Base-by-base conservation (phyloP, 148 eudicot species). In the Amaranthus palmeri region DNA sequence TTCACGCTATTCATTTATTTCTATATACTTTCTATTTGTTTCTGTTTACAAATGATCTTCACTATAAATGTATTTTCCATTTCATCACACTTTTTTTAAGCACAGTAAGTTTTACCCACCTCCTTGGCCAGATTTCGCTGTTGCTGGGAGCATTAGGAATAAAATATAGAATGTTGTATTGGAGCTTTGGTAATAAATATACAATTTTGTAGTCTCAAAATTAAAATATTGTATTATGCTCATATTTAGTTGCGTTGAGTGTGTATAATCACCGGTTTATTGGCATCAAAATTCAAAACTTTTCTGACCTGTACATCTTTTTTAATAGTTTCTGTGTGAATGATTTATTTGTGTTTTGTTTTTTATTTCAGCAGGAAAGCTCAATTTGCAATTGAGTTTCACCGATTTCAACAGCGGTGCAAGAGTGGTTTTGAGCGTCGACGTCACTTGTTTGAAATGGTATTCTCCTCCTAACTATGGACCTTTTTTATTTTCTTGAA, bases 371-470 rank as follows among this genome's bases (percentile, higher is more conserved):
- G 98, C 42, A 65, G 88, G 79, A 76, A 78, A 72, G 70, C 98
- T 93, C 81, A 81, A 86, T 83, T 79, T 93, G 72, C 83, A 74
- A 67, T 81, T 93, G 57, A 70, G 78, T 77, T 93, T 90, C 76
- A 65, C 83, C 14, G 74, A 86, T 73, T 83, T 83, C 75, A 84
- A 65, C 53, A 78, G 78, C 41, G 84, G 90, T 67, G 76, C 80
- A 69, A 88, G 76, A 86, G 86, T 84, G 50, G 71, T 44, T 50
- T 65, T 90, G 77, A 87, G 70, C 51, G 69, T 93, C 40, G 90
- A 93, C 76, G 43, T 91, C 74, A 86, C 87, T 48, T 86, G 96
- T 79, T 82, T 93, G 74, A 87, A 81, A 67, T 64, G 96, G 97
- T 92, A 88, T 72, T 54, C 14, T 43, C 69, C 18, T 72, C 60